Base-by-base conservation (phyloP, 2,329 filamentous ascomycete species). In the Aspergillus sp. region DNA sequence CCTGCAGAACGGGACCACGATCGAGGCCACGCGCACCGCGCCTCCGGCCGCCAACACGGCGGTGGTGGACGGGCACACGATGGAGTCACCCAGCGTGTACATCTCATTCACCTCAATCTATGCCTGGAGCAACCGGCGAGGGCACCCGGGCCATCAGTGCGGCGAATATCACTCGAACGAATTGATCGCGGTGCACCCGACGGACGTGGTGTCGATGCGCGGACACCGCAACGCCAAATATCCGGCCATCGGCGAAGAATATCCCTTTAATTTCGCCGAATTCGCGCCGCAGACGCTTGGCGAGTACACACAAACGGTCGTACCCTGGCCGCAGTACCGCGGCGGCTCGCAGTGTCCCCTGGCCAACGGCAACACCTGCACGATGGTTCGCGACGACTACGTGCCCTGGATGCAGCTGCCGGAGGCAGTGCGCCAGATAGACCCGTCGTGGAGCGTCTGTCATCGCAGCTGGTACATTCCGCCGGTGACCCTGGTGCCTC, bases 241-340 rank as follows among this genome's bases (percentile, higher is more conserved):
- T 18, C 65, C 66, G 0, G 52, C 20, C 4, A 65, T 64, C 16
- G 67, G 66, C 16, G 66, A 63, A 4, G 58, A 59, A 2, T 68
- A 66, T 36, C 65, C 67, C 1, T 68, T 69, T 45, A 59, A 67
- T 22, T 67, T 63, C n/a, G 65, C 62, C 24, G 67, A 69, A 20
- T 66, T 64, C 59, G 55, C 50, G 49, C 57, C 61, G 1, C 66
- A 68, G 6, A 51, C 61, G 2, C 20, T 68, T 2, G 67, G 65
- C 5, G 59, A 67, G 3, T 63, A 65, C 45, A 63, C 61, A 3
- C 62, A 64, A 55, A 24, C 66, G 0, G 18, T 68, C 6, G 58
- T 69, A 10, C 67, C 67, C 3, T 69, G 66, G 66, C 58, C 58
- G 22, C 58, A 66, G 63, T 69, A 65, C 46, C 55, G 50, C 4